A percentile compares a stretch with the other conserved stretches of the same genome.
phyloP scores from a whole-genome alignment of 2,329 filamentous ascomycete species.

The Colletotrichum paranaense region DNA sequence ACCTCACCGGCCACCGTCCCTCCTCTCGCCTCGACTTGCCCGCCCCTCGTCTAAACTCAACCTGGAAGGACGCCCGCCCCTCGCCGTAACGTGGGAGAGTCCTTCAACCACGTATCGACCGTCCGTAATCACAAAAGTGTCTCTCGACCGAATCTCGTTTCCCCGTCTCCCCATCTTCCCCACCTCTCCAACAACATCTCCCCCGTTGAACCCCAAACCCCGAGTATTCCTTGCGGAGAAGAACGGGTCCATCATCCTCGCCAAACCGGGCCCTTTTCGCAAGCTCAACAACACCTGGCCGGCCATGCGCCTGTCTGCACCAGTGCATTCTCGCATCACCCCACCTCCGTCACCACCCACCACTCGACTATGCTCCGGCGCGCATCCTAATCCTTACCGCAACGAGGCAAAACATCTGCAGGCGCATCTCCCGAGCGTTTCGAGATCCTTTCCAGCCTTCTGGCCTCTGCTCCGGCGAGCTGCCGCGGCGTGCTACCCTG shows the following conservation, averaged over 20 bases:
- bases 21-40: slow-evolving; percentile 16
- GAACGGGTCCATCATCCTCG: slow-evolving; percentile 16
- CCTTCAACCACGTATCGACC: background rate
- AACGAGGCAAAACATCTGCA: slow-evolving; percentile 20
- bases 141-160: background rate
- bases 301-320: background rate
- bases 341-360: slow-evolving; percentile 24
- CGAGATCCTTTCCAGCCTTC: slow-evolving; percentile 15
- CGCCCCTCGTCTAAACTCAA: background rate
- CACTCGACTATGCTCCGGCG: slow-evolving; percentile 6
- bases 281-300: slow-evolving; percentile 7
- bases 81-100: background rate
- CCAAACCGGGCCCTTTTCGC: slow-evolving; percentile 29
- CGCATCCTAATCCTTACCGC: slow-evolving; percentile 6
- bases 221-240: slow-evolving; percentile 29
- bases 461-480: background rate
- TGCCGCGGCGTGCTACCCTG: slow-evolving; percentile 10
- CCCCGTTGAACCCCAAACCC: slow-evolving; percentile 26
- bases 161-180: background rate
- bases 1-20: background rate
- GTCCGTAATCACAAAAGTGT: background rate
- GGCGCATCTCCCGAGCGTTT: slow-evolving; percentile 25
- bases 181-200: slow-evolving; percentile 22
- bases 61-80: background rate
- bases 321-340: background rate